Base-by-base conservation (phyloP, 345 rosid species). In the Psidium friedrichsthalianum region DNA sequence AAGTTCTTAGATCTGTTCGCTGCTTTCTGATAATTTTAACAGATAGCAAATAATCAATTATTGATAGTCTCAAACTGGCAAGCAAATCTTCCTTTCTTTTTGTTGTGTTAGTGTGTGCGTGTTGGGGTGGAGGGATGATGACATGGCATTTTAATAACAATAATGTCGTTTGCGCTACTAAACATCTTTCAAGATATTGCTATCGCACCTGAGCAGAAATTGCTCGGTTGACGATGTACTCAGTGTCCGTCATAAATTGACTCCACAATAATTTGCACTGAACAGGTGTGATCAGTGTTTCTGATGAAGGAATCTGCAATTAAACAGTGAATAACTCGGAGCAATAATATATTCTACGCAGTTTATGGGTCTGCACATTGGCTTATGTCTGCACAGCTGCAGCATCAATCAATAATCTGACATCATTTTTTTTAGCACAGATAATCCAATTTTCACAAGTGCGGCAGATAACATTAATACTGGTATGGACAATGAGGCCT, bases 221-320 rank as follows among this genome's bases (percentile, higher is more conserved):
- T 87, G 99, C 99, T 88, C 94, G 99, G 59, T 98, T 93, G 74
- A 98, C 98, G 27, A 88, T 93, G 88, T 94, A 96, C 89, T 96
- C 98, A 53, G 99, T 98, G 90, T 98, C 99, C 18, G 93, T 84
- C 92, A 92, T 94, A 91, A 97, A 97, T 86, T 97, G 99, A 90
- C 98, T 94, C 99, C 99, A 97, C 92, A 97, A 89, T 51, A 94
- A 86, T 89, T 96, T 97, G 92, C 99, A 97, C 89, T 95, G 98
- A 76, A 97, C 95, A 86, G 98, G 99, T 44, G 98, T 94, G 89
- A 97, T 95, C 92, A 97, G 88, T n/a, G 99, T 96, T 91, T 91
- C 93, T 40, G 95, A 88, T 1, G 93, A 64, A 57, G 95, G 91
- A 89, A 96, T 91, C 99, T 97, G 91, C 51, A 85, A 32, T 69